Evolutionary conservation across 441 rosid species (phyloP).

Genomic region (California macrophylla): DNA sequence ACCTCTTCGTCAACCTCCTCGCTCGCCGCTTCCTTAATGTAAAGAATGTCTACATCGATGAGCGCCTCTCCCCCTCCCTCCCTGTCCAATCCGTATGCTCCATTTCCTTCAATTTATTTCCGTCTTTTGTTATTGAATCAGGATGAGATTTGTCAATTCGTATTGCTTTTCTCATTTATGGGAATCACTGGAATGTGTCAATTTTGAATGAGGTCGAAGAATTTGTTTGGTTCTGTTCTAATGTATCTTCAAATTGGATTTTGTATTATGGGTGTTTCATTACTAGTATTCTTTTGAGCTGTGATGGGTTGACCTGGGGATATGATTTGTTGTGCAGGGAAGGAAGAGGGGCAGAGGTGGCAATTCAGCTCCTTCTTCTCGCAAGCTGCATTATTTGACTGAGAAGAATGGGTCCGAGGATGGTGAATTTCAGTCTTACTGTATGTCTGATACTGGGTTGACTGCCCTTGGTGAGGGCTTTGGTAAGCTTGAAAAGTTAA

Average conservation of each 20-base stretch:
- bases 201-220: background rate
- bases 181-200: background rate
- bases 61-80: constrained; percentile 46
- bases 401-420: constrained; percentile 31
- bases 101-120: constrained; percentile 5
- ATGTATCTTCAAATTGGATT: background rate
- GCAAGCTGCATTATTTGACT: constrained; percentile 21
- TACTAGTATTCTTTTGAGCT: background rate
- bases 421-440: constrained; percentile 29
- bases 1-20: constrained; percentile 46
- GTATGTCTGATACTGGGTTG: constrained; percentile 66
- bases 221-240: too few species aligned
- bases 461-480: constrained; percentile 55
- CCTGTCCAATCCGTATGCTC: constrained; percentile 33
- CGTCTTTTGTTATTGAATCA: background rate
- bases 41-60: constrained; percentile 53
- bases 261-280: background rate
- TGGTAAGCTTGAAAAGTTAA: constrained; percentile 55
- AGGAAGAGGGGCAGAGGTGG: constrained; percentile 26
- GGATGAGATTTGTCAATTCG: background rate
- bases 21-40: constrained; percentile 56
- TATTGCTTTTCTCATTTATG: background rate
- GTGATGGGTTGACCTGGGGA: background rate
- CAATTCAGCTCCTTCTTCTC: constrained; percentile 21
- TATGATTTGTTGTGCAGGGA: constrained; percentile 35